Conservation (phyloP, 352 stramenopile genomes). For the Phytopythium sindhum region DNA sequence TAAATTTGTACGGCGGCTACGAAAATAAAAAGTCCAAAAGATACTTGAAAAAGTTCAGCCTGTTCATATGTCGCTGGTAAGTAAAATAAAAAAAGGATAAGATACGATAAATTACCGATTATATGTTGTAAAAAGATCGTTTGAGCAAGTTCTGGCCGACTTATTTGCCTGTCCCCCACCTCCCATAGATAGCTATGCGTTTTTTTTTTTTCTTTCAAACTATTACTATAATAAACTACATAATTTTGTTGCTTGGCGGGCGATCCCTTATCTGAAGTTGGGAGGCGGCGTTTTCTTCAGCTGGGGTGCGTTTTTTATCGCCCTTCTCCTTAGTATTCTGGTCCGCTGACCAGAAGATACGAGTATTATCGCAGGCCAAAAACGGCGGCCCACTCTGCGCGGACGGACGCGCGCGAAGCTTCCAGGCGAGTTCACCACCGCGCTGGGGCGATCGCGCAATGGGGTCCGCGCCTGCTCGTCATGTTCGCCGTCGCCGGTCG, state of each 20-base stretch:
- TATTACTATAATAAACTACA: too few species aligned
- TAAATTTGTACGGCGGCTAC: not conserved
- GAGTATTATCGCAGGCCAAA: slow-evolving; percentile 1
- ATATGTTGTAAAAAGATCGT: slow-evolving; percentile 1
- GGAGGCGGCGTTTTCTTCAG: not conserved
- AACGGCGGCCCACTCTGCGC: slow-evolving; percentile 5
- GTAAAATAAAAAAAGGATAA: slow-evolving; percentile 1
- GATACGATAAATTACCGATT: slow-evolving; percentile 1
- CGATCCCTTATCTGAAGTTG: not conserved
- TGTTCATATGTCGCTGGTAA: not conserved
- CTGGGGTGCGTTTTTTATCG: not conserved
- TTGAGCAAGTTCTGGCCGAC: slow-evolving; percentile 2
- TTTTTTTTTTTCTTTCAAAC: too few species aligned
- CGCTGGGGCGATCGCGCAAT: slow-evolving; percentile 4
- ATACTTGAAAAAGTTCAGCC: slow-evolving; percentile 4
- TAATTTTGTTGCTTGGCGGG: too few species aligned
- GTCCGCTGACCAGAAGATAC: not conserved
- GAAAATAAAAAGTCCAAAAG: not conserved
- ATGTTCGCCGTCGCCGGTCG: slow-evolving; percentile 1
- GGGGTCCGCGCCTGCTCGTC: slow-evolving; percentile 1
- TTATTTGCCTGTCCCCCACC: slow-evolving; percentile 5
- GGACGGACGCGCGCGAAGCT: slow-evolving; percentile 3
- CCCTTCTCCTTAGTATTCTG: not conserved
- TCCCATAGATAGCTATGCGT: too few species aligned
- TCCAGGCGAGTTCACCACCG: not conserved